Conservation (phyloP, 2,329 filamentous ascomycete species). For the Ceratocystis lukuohia region DNA sequence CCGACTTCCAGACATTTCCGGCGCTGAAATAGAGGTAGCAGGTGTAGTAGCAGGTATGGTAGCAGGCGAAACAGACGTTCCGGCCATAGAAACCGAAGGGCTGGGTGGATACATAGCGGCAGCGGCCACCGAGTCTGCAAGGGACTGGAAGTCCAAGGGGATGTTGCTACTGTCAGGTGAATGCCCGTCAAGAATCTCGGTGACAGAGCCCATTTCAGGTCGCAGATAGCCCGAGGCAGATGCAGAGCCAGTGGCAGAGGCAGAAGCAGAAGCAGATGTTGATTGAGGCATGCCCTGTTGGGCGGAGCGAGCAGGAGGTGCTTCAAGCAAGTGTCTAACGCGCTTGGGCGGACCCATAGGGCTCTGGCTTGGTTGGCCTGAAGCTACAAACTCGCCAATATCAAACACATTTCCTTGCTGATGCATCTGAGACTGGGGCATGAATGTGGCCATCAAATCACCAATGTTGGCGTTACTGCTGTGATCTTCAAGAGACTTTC, state of each 20-base stretch:
- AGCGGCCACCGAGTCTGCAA: not conserved
- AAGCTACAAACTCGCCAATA: slow-evolving; percentile 43
- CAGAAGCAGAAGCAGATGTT: slow-evolving; percentile 24
- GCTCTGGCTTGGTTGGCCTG: slow-evolving; percentile 29
- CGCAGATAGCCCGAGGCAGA: slow-evolving; percentile 27
- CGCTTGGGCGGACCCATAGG: slow-evolving; percentile 37
- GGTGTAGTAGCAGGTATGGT: slow-evolving; percentile 23
- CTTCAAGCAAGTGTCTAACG: slow-evolving; percentile 39
- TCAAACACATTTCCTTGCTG: slow-evolving; percentile 45
- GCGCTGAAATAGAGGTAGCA: not conserved
- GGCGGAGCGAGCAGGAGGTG: slow-evolving; percentile 29
- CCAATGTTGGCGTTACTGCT: slow-evolving; percentile 57
- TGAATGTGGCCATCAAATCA: slow-evolving; percentile 68
- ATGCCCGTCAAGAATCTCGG: slow-evolving; percentile 45
- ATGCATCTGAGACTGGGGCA: slow-evolving; percentile 42
- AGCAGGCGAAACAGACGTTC: slow-evolving; percentile 22
- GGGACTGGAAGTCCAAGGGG: not conserved
- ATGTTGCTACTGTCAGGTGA: slow-evolving; percentile 28
- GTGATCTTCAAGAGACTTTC: slow-evolving; percentile 79
- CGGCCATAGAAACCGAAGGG: slow-evolving; percentile 21
- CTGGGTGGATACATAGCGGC: slow-evolving; percentile 1
- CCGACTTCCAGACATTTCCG: not conserved
- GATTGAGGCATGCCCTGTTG: slow-evolving; percentile 23
- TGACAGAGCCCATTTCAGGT: slow-evolving; percentile 42
- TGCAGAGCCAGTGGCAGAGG: slow-evolving; percentile 24